phyloP scores from a whole-genome alignment of 768 basidiomycete genomes.

The Inosperma sp. region DNA sequence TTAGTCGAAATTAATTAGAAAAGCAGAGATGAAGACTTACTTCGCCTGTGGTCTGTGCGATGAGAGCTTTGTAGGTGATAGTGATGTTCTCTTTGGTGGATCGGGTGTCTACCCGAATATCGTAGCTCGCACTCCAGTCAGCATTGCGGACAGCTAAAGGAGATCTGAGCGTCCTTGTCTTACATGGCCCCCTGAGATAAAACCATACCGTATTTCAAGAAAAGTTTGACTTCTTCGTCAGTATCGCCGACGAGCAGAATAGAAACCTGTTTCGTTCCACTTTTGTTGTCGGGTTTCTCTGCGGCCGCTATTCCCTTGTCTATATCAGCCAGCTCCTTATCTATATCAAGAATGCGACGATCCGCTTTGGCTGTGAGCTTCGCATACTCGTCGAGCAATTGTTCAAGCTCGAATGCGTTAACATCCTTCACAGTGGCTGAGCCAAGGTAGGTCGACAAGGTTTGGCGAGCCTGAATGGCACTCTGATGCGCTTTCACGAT shows the following conservation, averaged over 20 bases:
- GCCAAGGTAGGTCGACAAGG: constrained; percentile 28
- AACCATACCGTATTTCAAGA: constrained; percentile 30
- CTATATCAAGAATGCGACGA: constrained; percentile 22
- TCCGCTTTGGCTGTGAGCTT: constrained; percentile 25
- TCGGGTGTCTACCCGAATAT: constrained; percentile 37
- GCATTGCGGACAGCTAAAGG: neutral
- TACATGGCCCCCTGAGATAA: too few relatives aligned
- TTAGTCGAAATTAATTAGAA: constrained; percentile 15
- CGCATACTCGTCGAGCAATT: constrained; percentile 25
- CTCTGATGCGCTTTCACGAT: constrained; percentile 23
- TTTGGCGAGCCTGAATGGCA: constrained; percentile 17
- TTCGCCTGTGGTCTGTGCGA: constrained; percentile 38
- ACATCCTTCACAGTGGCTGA: constrained; percentile 27
- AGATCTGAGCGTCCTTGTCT: too few relatives aligned
- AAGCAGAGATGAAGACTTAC: constrained; percentile 15
- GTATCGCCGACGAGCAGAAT: constrained; percentile 30
- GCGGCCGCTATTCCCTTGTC: constrained; percentile 17
- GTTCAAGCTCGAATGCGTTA: constrained; percentile 18
- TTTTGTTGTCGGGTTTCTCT: neutral
- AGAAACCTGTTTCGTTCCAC: constrained; percentile 15
- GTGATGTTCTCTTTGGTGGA: constrained; percentile 26
- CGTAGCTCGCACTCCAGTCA: constrained; percentile 23
- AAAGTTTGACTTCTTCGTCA: constrained; percentile 30
- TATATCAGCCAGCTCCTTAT: constrained; percentile 19
- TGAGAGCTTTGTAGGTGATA: constrained; percentile 36